Conservation (phyloP, 2,329 filamentous ascomycete genomes). For the Xylariaceae sp. region DNA sequence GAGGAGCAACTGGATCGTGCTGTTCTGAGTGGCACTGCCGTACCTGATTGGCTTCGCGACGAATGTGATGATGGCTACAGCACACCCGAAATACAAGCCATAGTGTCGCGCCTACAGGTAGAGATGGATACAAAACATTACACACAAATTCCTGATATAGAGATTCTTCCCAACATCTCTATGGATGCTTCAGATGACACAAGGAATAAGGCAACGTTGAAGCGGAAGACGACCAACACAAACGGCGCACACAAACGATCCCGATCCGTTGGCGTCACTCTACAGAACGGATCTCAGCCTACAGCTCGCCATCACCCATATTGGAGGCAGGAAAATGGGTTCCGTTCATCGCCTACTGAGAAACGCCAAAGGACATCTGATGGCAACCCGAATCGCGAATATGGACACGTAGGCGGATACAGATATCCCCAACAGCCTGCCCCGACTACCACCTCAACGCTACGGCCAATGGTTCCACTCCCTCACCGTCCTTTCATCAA, state of each 20-base stretch:
- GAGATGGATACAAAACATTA: conserved; percentile 47
- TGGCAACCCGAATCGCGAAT: conserved; percentile 27
- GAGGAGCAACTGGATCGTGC: conserved; percentile 32
- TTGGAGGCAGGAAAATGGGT: conserved; percentile 21
- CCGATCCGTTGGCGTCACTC: conserved; percentile 39
- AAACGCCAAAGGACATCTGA: conserved; percentile 36
- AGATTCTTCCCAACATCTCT: conserved; percentile 59
- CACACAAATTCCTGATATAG: conserved; percentile 59
- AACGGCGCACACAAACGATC: conserved; percentile 37
- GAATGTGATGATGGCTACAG: conserved; percentile 51
- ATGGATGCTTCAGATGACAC: conserved; percentile 40
- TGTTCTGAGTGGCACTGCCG: conserved; percentile 43
- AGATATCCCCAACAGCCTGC: conserved; percentile 15
- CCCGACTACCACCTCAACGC: conserved; percentile 2
- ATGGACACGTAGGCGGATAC: conserved; percentile 6
- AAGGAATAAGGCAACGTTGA: conserved; percentile 31
- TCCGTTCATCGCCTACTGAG: conserved; percentile 26
- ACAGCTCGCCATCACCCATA: conserved; percentile 33
- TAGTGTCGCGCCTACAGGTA: conserved; percentile 49
- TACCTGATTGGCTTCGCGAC: conserved; percentile 53
- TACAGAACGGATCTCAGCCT: conserved; percentile 24
- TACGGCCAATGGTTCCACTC: conserved; percentile 29
- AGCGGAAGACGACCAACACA: conserved; percentile 30
- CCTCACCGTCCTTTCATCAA: conserved; percentile 39
- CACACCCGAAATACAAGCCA: conserved; percentile 49